Conservation (phyloP, 106 monocot species). For the Agapanthus africanus region DNA sequence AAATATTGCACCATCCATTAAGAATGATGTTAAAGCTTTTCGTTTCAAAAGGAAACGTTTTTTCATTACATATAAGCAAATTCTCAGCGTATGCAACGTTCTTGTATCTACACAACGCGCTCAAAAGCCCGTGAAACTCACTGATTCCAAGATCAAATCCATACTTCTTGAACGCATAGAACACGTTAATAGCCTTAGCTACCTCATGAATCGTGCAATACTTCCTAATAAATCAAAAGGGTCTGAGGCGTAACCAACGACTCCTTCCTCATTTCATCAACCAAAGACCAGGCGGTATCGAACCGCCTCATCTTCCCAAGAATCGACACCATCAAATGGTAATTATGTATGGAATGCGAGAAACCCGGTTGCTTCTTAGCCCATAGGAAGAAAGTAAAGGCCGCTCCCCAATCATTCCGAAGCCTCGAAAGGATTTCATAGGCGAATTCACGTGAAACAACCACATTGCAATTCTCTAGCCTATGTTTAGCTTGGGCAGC, state of each 20-base stretch:
- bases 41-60: conserved; percentile 53
- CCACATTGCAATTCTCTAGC: conserved; percentile 45
- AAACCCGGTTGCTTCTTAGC: conserved; percentile 43
- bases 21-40: conserved; percentile 98
- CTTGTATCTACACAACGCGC: conserved; percentile 83
- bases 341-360: conserved; percentile 38
- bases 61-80: conserved; percentile 60
- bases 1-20: conserved; percentile 86
- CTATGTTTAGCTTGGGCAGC: conserved; percentile 35
- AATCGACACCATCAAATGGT: conserved; percentile 79
- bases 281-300: conserved; percentile 78
- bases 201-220: conserved; percentile 72
- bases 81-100: conserved; percentile 83
- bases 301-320: conserved; percentile 69
- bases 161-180: conserved; percentile 50
- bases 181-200: conserved; percentile 55
- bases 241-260: conserved; percentile 42
- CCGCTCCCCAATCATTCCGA: conserved; percentile 75
- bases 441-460: conserved; percentile 43
- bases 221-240: conserved; percentile 56
- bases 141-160: conserved; percentile 46
- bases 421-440: conserved; percentile 53
- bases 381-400: conserved; percentile 92
- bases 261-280: conserved; percentile 52
- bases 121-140: conserved; percentile 75